Conservation (phyloP, 1,139 yeast genomes). For the Kluyveromyces sp. region DNA sequence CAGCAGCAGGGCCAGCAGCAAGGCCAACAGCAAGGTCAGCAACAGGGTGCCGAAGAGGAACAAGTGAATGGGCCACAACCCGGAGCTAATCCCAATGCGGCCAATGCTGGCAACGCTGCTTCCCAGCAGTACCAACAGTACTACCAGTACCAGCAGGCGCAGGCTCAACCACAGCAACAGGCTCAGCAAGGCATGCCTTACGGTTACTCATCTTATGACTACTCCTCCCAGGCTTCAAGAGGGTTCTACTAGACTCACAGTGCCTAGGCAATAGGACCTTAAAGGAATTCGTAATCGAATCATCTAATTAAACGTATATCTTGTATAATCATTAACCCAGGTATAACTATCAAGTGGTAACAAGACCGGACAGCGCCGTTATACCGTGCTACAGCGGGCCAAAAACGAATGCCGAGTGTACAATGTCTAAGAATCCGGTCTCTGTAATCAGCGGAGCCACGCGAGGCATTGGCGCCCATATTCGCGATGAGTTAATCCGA, state of each 20-base stretch:
- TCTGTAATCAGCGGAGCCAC: slow-evolving; percentile 80
- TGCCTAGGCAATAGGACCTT: no score
- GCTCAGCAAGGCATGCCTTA: slow-evolving; percentile 27
- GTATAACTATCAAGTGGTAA: no score
- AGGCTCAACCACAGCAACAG: slow-evolving; percentile 12
- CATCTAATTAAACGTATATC: background rate
- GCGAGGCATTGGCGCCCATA: slow-evolving; percentile 68
- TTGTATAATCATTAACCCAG: background rate
- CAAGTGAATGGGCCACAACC: slow-evolving; percentile 18
- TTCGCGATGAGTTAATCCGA: slow-evolving; percentile 50
- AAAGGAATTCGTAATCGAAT: background rate
- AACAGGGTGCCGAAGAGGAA: slow-evolving; percentile 16
- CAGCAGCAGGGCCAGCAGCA: slow-evolving; percentile 18
- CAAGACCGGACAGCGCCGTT: no score
- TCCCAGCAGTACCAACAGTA: slow-evolving; percentile 31
- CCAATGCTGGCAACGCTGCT: slow-evolving; percentile 29
- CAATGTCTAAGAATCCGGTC: background rate
- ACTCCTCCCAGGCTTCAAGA: slow-evolving; percentile 28
- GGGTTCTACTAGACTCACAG: slow-evolving; percentile 24
- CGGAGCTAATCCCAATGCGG: slow-evolving; percentile 25
- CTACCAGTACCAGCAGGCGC: slow-evolving; percentile 28
- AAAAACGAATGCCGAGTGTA: no score
- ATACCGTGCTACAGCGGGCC: no score
- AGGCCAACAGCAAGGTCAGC: slow-evolving; percentile 12
- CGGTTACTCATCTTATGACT: slow-evolving; percentile 30